Conservation (phyloP, 2,329 filamentous ascomycete species). For the Chaetomium sp. region DNA sequence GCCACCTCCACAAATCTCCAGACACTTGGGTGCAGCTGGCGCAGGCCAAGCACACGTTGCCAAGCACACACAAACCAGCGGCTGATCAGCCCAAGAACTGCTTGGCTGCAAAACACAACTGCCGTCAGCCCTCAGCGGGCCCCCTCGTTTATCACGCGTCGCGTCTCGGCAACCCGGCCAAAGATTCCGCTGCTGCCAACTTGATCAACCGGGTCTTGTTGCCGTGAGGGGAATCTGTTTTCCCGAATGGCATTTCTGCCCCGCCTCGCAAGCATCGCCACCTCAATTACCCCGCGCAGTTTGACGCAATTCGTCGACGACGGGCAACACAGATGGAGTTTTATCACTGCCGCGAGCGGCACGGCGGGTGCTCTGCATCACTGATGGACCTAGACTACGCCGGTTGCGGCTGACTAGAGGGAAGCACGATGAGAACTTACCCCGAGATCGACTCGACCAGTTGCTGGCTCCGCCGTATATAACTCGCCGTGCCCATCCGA, state of each 20-base stretch:
- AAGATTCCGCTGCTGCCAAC: not conserved
- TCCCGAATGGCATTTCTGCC: constrained; percentile 13
- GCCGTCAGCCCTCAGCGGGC: constrained; percentile 2
- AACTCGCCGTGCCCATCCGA: not conserved
- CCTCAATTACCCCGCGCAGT: constrained; percentile 18
- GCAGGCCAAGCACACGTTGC: not conserved
- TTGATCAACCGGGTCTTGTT: constrained; percentile 3
- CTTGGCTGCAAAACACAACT: constrained; percentile 6
- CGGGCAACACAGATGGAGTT: constrained; percentile 6
- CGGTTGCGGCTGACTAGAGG: not conserved
- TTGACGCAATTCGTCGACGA: not conserved
- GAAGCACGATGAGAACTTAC: not conserved
- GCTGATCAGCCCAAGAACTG: not conserved
- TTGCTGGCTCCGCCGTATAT: constrained; percentile 2
- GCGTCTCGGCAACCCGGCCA: constrained; percentile 21
- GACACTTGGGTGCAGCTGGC: not conserved
- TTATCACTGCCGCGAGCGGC: constrained; percentile 21
- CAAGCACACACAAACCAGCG: not conserved
- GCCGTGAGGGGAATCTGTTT: constrained; percentile 29
- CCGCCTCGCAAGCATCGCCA: not conserved
- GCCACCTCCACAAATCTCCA: not conserved
- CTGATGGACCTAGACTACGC: constrained; percentile 4
- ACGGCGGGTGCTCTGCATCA: constrained; percentile 15
- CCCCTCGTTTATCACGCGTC: constrained; percentile 16
- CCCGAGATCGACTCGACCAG: not conserved